Conservation (phyloP, 1,139 yeast genomes). For the Yamadazyma jaroonii region DNA sequence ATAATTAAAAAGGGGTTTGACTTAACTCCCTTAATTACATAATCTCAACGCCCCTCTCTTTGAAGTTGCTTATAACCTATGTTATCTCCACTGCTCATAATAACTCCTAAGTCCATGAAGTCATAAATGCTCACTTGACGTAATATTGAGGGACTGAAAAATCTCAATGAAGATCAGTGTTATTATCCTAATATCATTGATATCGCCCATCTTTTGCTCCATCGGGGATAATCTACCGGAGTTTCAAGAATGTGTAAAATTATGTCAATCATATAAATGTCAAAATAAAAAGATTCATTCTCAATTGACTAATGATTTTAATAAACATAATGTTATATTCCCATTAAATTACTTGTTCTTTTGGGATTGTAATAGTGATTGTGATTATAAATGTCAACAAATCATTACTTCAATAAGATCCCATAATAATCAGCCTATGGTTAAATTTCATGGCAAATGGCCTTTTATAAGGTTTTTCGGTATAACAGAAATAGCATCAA, state of each 20-base stretch:
- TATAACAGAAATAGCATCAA: constrained; percentile 37
- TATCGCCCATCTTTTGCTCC: constrained; percentile 12
- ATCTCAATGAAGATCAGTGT: background rate
- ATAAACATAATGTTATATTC: constrained; percentile 13
- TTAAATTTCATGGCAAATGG: constrained; percentile 49
- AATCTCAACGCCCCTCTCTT: no score
- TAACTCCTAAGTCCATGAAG: no score
- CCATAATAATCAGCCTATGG: constrained; percentile 22
- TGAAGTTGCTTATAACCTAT: no score
- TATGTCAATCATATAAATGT: constrained; percentile 11
- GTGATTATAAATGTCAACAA: constrained; percentile 44
- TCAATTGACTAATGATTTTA: constrained; percentile 16
- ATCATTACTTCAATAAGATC: constrained; percentile 26
- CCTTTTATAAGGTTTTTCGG: constrained; percentile 40
- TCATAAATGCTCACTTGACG: no score
- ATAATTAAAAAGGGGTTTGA: no score
- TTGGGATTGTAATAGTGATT: constrained; percentile 42
- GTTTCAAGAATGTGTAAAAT: constrained; percentile 20
- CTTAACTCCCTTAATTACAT: no score
- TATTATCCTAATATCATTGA: background rate
- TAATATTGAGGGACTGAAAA: background rate
- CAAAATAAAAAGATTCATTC: constrained; percentile 7
- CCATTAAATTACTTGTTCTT: constrained; percentile 18
- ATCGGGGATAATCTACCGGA: constrained; percentile 31
- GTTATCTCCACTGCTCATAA: no score